Percentiles rank a stretch among this genome's conserved stretches.
Conservation (phyloP, 2,329 filamentous ascomycete species). For the Colletotrichum scovillei region DNA sequence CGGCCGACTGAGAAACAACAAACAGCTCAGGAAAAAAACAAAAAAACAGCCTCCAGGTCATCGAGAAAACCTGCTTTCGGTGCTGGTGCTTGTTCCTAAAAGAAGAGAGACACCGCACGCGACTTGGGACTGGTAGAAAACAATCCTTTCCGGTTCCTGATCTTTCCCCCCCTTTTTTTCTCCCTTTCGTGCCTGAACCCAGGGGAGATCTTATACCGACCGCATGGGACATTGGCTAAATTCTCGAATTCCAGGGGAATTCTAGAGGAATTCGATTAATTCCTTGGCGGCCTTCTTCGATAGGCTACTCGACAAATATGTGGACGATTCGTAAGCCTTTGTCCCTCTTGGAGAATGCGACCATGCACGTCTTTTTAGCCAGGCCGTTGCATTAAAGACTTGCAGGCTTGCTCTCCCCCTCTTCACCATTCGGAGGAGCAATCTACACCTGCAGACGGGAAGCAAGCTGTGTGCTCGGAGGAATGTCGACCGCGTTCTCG, state of each 20-base stretch:
- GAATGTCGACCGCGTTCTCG: not conserved
- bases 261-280: not conserved
- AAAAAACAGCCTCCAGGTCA: not conserved
- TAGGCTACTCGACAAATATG: not conserved
- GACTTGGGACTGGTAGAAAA: not conserved
- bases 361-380: not conserved
- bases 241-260: not conserved
- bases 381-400: not conserved
- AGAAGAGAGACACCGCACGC: not conserved
- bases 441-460: conserved; percentile 1
- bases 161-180: not conserved
- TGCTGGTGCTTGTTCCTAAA: not conserved
- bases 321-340: not conserved
- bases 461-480: not conserved
- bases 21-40: not conserved
- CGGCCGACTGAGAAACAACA: too few relatives aligned
- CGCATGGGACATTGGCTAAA: not conserved
- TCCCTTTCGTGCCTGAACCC: not conserved
- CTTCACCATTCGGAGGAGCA: not conserved
- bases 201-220: not conserved
- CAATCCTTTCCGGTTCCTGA: not conserved
- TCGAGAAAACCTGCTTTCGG: not conserved
- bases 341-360: not conserved
- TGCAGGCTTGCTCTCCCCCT: not conserved
- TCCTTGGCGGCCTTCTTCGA: not conserved